These are phyloP conservation scores for Musa acuminata DNA, from an alignment of 176 grass and related monocot genomes.

Conservation along the genomic window DNA sequence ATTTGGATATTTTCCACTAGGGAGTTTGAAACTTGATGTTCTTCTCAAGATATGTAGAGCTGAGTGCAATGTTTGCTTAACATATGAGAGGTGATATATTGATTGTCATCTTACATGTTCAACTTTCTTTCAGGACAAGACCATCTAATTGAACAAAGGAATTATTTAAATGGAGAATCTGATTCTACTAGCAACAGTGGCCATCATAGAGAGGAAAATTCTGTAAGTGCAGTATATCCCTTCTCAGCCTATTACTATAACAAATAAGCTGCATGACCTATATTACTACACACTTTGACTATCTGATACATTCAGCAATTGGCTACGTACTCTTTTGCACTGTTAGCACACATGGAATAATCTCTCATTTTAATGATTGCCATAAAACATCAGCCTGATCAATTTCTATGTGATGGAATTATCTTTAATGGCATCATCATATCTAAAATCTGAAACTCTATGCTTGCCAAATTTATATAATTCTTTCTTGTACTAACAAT, in stretches of 20 bases:
- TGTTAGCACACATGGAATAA: not conserved
- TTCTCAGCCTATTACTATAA: not conserved
- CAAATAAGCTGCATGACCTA: not conserved
- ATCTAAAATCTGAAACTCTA: not conserved
- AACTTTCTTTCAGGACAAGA: constrained; percentile 3
- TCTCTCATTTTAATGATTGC: not conserved
- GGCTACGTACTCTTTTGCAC: not conserved
- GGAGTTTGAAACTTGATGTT: not conserved
- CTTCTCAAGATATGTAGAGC: not conserved
- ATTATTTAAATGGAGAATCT: constrained; percentile 1
- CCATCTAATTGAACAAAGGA: not conserved
- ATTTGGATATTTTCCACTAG: too few relatives aligned
- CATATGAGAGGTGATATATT: not conserved
- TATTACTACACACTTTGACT: not conserved
- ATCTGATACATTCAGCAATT: not conserved
- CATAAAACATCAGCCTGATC: too few relatives aligned
- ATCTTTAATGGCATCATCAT: not conserved
- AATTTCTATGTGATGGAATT: not conserved
- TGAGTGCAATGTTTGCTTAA: not conserved
- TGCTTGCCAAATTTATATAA: not conserved
- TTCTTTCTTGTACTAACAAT: too few relatives aligned
- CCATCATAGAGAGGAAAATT: not conserved
- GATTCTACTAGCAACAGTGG: constrained; percentile 8
- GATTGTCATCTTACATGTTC: not conserved
- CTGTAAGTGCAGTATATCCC: constrained; percentile 1